Percentiles rank a stretch among this genome's conserved stretches.
Evolutionary conservation across 257 asterid species (phyloP).

Genomic region (Vinca minor): DNA sequence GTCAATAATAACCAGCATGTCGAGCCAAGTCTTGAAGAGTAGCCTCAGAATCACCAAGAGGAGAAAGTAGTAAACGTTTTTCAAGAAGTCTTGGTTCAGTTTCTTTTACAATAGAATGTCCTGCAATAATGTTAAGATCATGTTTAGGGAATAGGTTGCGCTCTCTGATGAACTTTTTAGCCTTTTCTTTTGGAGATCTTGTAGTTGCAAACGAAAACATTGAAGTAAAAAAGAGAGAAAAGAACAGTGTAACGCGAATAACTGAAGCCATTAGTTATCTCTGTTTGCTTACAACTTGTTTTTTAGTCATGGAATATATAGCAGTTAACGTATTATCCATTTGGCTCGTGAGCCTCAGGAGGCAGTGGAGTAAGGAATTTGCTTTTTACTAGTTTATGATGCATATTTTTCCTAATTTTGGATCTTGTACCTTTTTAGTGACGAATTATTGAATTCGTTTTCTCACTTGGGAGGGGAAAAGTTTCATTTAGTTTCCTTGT

Average conservation of each 20-base stretch:
- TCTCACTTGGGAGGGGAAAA: neutral
- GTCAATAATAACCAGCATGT: conserved; percentile 39
- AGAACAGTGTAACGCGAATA: neutral
- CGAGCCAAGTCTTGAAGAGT: conserved; percentile 31
- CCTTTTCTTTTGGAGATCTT: conserved; percentile 13
- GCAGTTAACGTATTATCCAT: neutral
- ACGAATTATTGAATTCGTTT: neutral
- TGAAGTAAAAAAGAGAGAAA: neutral
- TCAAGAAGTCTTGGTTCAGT: conserved; percentile 22
- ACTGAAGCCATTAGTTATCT: conserved; percentile 2
- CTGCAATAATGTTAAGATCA: conserved; percentile 24
- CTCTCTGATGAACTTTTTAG: conserved; percentile 36
- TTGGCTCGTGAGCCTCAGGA: neutral
- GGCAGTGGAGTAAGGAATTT: neutral
- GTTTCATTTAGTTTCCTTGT: neutral
- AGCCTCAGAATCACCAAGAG: conserved; percentile 23
- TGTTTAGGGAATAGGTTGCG: conserved; percentile 60
- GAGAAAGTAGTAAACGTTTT: conserved; percentile 17
- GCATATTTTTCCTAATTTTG: neutral
- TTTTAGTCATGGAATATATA: neutral
- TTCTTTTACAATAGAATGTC: neutral
- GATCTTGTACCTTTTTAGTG: neutral
- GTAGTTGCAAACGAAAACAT: conserved; percentile 2
- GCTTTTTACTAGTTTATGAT: neutral
- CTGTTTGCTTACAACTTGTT: neutral